These are phyloP conservation scores for Phytophthora pseudosyringae DNA, from an alignment of 352 stramenopile species.

Conservation along the genomic window DNA sequence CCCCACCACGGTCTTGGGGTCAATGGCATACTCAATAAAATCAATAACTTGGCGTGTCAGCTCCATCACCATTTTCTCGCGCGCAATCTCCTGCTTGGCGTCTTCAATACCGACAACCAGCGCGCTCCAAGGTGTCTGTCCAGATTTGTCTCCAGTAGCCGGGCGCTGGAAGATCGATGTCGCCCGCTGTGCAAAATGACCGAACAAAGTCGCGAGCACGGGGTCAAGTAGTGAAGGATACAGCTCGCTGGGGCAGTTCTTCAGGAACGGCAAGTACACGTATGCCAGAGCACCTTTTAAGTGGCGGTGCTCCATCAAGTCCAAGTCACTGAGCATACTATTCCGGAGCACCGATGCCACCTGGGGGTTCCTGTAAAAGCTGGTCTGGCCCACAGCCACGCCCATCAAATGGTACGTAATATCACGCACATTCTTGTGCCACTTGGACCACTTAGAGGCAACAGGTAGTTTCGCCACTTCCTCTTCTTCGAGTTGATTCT, in stretches of 20 bases:
- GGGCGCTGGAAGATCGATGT: constrained; percentile 44
- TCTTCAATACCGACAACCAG: constrained; percentile 72
- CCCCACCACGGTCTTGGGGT: constrained; percentile 78
- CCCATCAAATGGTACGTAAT: constrained; percentile 82
- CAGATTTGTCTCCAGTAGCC: constrained; percentile 29
- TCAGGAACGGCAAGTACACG: constrained; percentile 76
- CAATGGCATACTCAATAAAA: constrained; percentile 73
- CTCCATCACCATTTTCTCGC: constrained; percentile 80
- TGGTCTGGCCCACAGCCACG: constrained; percentile 54
- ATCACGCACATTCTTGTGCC: constrained; percentile 84
- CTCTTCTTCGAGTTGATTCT: constrained; percentile 77
- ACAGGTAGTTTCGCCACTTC: constrained; percentile 56
- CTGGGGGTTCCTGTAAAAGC: constrained; percentile 63
- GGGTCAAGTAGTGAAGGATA: constrained; percentile 71
- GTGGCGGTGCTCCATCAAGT: constrained; percentile 78
- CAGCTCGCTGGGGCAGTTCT: constrained; percentile 63
- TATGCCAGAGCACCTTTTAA: constrained; percentile 73
- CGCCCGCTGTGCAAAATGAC: constrained; percentile 67
- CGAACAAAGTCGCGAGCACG: constrained; percentile 56
- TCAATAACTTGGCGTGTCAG: constrained; percentile 72
- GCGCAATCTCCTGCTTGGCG: constrained; percentile 68
- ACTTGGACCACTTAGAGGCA: constrained; percentile 73
- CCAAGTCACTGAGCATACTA: constrained; percentile 68
- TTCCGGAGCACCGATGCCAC: constrained; percentile 53
- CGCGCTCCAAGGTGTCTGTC: constrained; percentile 52